A percentile compares a stretch with the other conserved stretches of the same genome.
Evolutionary conservation across 2,329 filamentous ascomycete species (phyloP).

Genomic region (Metarhizium robertsii): DNA sequence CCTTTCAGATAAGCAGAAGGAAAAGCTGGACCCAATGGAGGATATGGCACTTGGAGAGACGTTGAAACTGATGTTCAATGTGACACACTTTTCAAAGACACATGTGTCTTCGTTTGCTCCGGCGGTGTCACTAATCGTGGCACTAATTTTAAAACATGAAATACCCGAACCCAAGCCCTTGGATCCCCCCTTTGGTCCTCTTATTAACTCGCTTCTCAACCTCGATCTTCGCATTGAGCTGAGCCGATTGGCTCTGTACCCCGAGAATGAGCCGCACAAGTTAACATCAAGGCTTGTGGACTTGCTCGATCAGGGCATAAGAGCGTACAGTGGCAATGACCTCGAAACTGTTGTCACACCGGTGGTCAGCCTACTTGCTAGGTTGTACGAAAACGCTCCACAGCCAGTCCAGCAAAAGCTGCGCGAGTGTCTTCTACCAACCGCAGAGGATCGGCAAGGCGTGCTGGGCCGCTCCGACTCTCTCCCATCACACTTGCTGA

Average conservation of each 20-base stretch:
- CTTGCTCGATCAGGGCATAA: slow-evolving; percentile 59
- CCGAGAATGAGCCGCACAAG: slow-evolving; percentile 47
- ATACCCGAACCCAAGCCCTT: slow-evolving; percentile 56
- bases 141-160: slow-evolving; percentile 53
- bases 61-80: slow-evolving; percentile 81
- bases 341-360: slow-evolving; percentile 64
- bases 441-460: slow-evolving; percentile 62
- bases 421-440: slow-evolving; percentile 62
- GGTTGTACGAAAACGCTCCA: slow-evolving; percentile 61
- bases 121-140: slow-evolving; percentile 60
- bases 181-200: slow-evolving; percentile 58
- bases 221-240: slow-evolving; percentile 56
- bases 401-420: slow-evolving; percentile 51
- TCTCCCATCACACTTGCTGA: slow-evolving; percentile 66
- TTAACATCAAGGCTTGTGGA: slow-evolving; percentile 58
- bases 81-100: slow-evolving; percentile 64
- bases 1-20: slow-evolving; percentile 19
- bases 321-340: slow-evolving; percentile 54
- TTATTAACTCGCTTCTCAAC: slow-evolving; percentile 76
- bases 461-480: slow-evolving; percentile 70
- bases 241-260: slow-evolving; percentile 52
- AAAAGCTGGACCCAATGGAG: slow-evolving; percentile 48
- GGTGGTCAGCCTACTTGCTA: slow-evolving; percentile 63
- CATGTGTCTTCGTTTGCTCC: slow-evolving; percentile 53
- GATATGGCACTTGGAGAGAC: slow-evolving; percentile 77